A percentile compares a stretch with the other conserved stretches of the same genome.
phyloP scores from a whole-genome alignment of 352 stramenopile species.

The Phytophthora sp. region DNA sequence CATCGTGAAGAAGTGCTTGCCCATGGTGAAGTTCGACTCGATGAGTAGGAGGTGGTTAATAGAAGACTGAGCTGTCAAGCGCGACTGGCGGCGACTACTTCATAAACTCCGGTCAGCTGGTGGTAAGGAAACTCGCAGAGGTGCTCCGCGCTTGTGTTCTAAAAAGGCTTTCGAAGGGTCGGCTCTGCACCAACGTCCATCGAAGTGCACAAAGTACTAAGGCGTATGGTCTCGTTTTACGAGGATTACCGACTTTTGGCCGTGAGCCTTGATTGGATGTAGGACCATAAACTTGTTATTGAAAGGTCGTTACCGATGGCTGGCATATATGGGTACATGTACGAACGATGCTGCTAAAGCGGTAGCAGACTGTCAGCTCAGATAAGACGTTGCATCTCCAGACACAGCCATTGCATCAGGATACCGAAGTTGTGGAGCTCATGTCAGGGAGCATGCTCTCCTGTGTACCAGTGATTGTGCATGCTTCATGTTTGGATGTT shows the following conservation, averaged over 20 bases:
- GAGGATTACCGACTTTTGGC: slow-evolving; percentile 18
- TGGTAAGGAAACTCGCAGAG: slow-evolving; percentile 7
- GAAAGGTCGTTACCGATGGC: slow-evolving; percentile 21
- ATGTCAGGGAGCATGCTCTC: no score
- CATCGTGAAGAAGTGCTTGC: slow-evolving; percentile 30
- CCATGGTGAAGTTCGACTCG: slow-evolving; percentile 15
- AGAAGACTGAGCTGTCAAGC: slow-evolving; percentile 17
- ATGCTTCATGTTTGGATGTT: no score
- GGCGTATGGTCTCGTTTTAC: slow-evolving; percentile 2
- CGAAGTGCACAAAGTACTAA: background rate
- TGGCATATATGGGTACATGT: no score
- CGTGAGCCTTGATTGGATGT: slow-evolving; percentile 21
- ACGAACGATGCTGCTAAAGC: no score
- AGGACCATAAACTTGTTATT: slow-evolving; percentile 3
- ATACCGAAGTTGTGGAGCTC: no score
- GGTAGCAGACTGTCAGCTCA: no score
- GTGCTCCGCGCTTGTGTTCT: no score
- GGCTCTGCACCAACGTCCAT: background rate
- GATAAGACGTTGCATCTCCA: no score
- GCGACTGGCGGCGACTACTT: background rate
- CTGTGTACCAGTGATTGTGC: no score
- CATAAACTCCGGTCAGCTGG: slow-evolving; percentile 9
- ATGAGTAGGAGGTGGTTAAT: slow-evolving; percentile 14
- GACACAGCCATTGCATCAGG: no score
- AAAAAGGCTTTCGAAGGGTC: background rate